Evolutionary conservation across 169 alveolate species (phyloP).

Genomic region (Toxoplasma gondii): DNA sequence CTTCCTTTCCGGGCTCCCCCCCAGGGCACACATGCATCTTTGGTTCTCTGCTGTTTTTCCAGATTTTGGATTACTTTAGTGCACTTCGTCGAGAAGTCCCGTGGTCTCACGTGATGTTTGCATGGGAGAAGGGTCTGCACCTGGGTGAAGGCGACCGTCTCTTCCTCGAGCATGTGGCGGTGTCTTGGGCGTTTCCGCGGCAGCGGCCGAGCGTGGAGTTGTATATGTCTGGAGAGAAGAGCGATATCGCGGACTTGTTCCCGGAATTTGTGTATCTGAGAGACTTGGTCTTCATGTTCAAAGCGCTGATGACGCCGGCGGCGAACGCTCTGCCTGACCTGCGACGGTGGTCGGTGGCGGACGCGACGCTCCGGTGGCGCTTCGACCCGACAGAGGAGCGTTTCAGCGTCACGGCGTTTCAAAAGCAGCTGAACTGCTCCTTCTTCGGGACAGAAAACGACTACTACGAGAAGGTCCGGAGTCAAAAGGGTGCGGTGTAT

Average conservation of each 20-base stretch:
- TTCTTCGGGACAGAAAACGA: constrained; percentile 42
- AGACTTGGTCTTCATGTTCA: constrained; percentile 68
- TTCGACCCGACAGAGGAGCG: background rate
- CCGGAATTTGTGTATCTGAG: constrained; percentile 69
- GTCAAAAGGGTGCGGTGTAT: background rate
- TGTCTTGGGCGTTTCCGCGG: constrained; percentile 38
- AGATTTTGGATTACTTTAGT: constrained; percentile 51
- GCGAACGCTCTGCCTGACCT: constrained; percentile 36
- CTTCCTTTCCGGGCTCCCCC: too few species aligned
- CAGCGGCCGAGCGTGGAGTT: background rate
- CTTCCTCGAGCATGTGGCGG: constrained; percentile 20
- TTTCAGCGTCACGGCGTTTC: constrained; percentile 62
- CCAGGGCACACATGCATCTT: too few species aligned
- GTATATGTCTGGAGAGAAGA: constrained; percentile 9
- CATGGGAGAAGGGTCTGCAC: constrained; percentile 22
- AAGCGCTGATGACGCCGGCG: constrained; percentile 60
- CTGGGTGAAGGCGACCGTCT: constrained; percentile 41
- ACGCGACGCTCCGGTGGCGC: constrained; percentile 43
- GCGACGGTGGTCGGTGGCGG: constrained; percentile 38
- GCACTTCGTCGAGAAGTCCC: background rate
- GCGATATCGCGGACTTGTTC: constrained; percentile 64
- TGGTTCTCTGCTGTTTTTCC: background rate
- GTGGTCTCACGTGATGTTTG: background rate
- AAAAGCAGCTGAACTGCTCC: constrained; percentile 57
- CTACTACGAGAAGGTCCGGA: constrained; percentile 45